Base-by-base conservation (phyloP, 1,284 basidiomycete species). In the Papiliotrema flavescens region DNA sequence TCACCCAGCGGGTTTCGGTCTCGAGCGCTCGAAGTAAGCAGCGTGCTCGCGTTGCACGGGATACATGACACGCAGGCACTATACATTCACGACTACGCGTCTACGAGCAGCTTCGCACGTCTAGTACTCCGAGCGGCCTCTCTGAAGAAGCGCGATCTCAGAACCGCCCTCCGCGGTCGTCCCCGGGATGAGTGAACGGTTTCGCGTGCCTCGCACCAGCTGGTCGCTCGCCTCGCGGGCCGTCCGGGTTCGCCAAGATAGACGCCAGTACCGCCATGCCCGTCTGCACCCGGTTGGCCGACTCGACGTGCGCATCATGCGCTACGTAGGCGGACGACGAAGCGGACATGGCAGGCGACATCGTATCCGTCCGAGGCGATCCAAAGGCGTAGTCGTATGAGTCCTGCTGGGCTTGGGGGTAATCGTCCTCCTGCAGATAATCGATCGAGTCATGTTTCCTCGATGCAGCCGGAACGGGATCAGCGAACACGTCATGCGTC, bases 321-420 rank as follows among this genome's bases (percentile, higher is more conserved):
- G 95, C 91, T 75, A 95, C 95, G 0, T 90, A 94, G 2, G 84
- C 88, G 7, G 90, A 93, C 15, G 91, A 91, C 24, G 35, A 37
- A 7, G 23, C 35, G 14, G 43, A 24, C 36, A 28, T 19, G 4
- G 37, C 24, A 15, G 28, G 32, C 24, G 28, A 32, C 22, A 9
- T 47, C 39, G 23, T 42, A 37, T 43, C 48, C 22, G 36, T 42
- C 26, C 14, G 20, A 17, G 11, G 34, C 22, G 11, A 15, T 22
- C 15, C n/a, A 9, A 46, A 17, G 3, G 15, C 49, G 19, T 49
- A 24, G 22, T 47, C 20, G 26, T 53, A 36, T 9, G 22, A 26
- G 15, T 50, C 32, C n/a, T 54, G 17, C 2, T 42, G 37, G n/a
- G 40, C 15, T 5, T 9, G 36, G 23, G 45, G 8, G 22, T 44